Base-by-base conservation (phyloP, 2,329 filamentous ascomycete species). In the Penicillium aurantiogriseum region DNA sequence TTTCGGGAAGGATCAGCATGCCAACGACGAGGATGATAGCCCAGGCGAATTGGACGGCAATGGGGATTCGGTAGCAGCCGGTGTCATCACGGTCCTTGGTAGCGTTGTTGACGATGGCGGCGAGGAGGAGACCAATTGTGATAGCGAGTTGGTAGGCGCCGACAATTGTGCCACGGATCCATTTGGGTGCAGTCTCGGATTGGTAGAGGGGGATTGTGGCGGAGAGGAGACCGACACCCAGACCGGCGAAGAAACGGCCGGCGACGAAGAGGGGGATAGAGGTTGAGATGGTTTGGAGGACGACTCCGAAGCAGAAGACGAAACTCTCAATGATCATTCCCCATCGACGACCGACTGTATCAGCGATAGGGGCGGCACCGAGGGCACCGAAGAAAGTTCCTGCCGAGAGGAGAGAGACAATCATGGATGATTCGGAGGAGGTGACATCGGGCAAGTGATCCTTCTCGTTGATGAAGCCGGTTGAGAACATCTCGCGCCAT, bases 121-220 rank as follows among this genome's bases (percentile, higher is more conserved):
- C 89, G 50, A 92, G 77, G 66, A 92, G 77, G 58, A 93, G 79
- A 73, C 89, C 90, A 58, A 92, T 80, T 54, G 88, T 91, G 71
- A 92, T 89, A 71, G 85, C 89, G 77, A 91, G 90, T 71, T 92
- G 89, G 78, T 92, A 92, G 10, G 87, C 87, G 4, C 87, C 84
- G 21, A 92, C 89, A 49, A 92, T 83, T 53, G 88, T 86, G 66
- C 89, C 89, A 66, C 89, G 85, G 65, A 93, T 87, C 75, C 88
- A 89, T 72, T 82, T 84, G 44, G 88, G 87, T 21, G 74, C 70
- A 67, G 91, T 90, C 76, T 92, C 90, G 46, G 87, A 91, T 87
- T 92, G 92, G 83, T 93, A 91, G 56, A 91, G 80, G 68, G 69
- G 63, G 47, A 69, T 62, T 56, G 60, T 60, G 66, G 89, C 88